A percentile compares a stretch with the other conserved stretches of the same genome.
phyloP scores from a whole-genome alignment of 805 yeast species.

The Priceomyces medius region DNA sequence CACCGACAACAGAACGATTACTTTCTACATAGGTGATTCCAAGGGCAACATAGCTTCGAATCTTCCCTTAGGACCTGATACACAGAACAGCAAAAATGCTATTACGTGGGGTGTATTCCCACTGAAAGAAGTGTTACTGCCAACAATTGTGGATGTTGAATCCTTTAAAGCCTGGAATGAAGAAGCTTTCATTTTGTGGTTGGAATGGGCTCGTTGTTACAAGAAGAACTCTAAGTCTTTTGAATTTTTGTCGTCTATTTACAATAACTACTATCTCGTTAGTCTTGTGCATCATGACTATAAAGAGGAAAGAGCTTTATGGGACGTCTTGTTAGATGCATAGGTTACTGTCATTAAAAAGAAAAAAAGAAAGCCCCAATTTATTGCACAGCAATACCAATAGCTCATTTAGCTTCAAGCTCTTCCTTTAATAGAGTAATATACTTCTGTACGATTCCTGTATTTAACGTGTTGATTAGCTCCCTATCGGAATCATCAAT shows the following conservation, averaged over 20 bases:
- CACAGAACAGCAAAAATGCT: slow-evolving; percentile 57
- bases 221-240: slow-evolving; percentile 55
- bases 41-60: slow-evolving; percentile 60
- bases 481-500: slow-evolving; percentile 21
- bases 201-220: slow-evolving; percentile 87
- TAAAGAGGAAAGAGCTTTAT: slow-evolving; percentile 66
- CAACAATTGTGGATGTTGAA: slow-evolving; percentile 88
- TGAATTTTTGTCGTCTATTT: slow-evolving; percentile 58
- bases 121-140: slow-evolving; percentile 81
- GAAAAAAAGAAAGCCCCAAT: too few relatives aligned
- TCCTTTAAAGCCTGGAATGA: slow-evolving; percentile 96
- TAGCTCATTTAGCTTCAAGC: slow-evolving; percentile 10
- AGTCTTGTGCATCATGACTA: slow-evolving; percentile 86
- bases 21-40: slow-evolving; percentile 74
- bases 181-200: slow-evolving; percentile 89
- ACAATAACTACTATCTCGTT: slow-evolving; percentile 69
- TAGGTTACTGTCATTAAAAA: slow-evolving; percentile 24
- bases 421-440: slow-evolving; percentile 36
- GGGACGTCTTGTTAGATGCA: slow-evolving; percentile 57
- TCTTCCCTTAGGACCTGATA: slow-evolving; percentile 38
- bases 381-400: slow-evolving; percentile 1
- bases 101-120: slow-evolving; percentile 99
- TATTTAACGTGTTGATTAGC: slow-evolving; percentile 28
- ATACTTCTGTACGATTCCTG: slow-evolving; percentile 36
- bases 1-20: slow-evolving; percentile 47